Base-by-base conservation (phyloP, 2,329 filamentous ascomycete genomes). In the Cladophialophora exuberans region DNA sequence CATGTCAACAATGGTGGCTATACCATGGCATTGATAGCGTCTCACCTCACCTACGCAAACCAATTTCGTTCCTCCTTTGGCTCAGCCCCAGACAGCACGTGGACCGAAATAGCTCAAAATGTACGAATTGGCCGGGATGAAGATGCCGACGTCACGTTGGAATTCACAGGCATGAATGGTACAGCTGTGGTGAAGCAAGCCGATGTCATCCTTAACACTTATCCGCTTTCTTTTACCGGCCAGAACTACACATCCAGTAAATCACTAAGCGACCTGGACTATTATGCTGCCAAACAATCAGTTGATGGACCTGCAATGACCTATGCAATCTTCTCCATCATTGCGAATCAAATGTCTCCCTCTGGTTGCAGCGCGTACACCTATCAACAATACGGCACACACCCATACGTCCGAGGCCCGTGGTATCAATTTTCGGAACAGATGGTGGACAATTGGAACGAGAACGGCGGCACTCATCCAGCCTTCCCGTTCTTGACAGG, bases 401-500 rank as follows among this genome's bases (percentile, higher is more conserved):
- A 82, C 23, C 85, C 86, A 0, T 89, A 89, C 62, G 73, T 80
- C 0, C 77, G 86, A 13, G 82, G 79, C 0, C 86, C 86, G 0
- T 89, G 84, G 77, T 88, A 83, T 69, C 85, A 88, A 61, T 85
- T 87, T 68, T 88, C 84, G 0, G 86, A 89, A 63, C 86, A 89
- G 66, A 73, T 86, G 42, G 68, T 83, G 17, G 86, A 89, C 63
- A 76, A 86, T 59, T 78, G 76, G 54, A 72, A 72, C 13, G 67
- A 72, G 1, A 89, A 88, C 52, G 86, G 85, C 15, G 83, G 83
- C 28, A 85, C 83, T 0, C 83, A 88, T 56, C 85, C 86, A 0
- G 86, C 86, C 0, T 89, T 81, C 63, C 86, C 86, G 0, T 89
- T 89, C 72, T 70, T 89, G 20, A 89, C 86, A 0, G 86, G 86